phyloP scores from a whole-genome alignment of 768 basidiomycete genomes.

The Mycena olivaceomarginata region DNA sequence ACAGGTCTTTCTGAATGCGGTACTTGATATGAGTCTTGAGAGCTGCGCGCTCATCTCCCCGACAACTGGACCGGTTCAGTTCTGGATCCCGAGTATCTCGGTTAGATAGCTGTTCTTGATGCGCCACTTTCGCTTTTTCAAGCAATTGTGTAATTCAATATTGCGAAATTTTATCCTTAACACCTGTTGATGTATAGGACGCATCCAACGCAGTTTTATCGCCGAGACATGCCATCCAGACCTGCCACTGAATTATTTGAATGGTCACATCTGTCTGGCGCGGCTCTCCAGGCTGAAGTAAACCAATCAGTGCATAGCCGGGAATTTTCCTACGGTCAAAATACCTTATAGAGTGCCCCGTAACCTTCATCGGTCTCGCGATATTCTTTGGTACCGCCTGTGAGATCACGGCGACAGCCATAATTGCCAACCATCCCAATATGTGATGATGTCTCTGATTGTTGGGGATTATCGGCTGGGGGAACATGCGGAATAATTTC shows the following conservation, averaged over 20 bases:
- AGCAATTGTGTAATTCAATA: slow-evolving; percentile 49
- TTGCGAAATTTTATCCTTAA: slow-evolving; percentile 54
- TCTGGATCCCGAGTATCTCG: not conserved
- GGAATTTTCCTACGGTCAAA: not conserved
- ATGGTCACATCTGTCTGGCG: not conserved
- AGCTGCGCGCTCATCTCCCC: not conserved
- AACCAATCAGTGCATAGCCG: not conserved
- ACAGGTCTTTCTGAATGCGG: slow-evolving; percentile 6
- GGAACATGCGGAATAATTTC: no score
- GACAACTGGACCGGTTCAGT: not conserved
- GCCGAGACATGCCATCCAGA: slow-evolving; percentile 41
- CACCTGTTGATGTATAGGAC: slow-evolving; percentile 48
- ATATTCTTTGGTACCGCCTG: slow-evolving; percentile 47
- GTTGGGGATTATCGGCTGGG: no score
- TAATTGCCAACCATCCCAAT: slow-evolving; percentile 38
- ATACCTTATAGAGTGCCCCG: not conserved
- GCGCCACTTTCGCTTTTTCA: no score
- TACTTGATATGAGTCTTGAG: not conserved
- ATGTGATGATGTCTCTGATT: no score
- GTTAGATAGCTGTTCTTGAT: not conserved
- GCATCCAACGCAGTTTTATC: slow-evolving; percentile 15
- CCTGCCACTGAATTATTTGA: not conserved
- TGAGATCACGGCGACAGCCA: slow-evolving; percentile 48
- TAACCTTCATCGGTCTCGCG: slow-evolving; percentile 43
- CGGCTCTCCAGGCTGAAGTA: slow-evolving; percentile 8